Conservation (phyloP, 2,329 filamentous ascomycete species). For the Aspergillus clavatus region DNA sequence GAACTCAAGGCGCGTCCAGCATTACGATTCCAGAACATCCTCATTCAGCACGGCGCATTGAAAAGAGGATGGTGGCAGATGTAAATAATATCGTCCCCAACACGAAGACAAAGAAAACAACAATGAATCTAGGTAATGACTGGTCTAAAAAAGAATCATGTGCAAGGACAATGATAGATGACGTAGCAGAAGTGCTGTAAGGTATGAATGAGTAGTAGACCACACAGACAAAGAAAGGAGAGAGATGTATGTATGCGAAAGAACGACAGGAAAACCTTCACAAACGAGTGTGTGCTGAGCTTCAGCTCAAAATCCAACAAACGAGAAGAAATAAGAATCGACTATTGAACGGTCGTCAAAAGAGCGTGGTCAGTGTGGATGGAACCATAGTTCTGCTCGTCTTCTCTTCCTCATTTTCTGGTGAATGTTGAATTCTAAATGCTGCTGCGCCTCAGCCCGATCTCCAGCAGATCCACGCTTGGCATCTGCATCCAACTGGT, state of each 20-base stretch:
- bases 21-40: conserved; percentile 24
- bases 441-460: conserved; percentile 1
- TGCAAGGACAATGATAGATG: conserved; percentile 5
- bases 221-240: conserved; percentile 2
- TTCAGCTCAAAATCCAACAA: not conserved
- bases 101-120: too few relatives aligned
- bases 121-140: too few relatives aligned
- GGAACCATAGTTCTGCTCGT: too few relatives aligned
- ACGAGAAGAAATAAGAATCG: not conserved
- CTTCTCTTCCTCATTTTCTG: too few relatives aligned
- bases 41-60: conserved; percentile 1
- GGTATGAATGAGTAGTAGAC: conserved; percentile 6
- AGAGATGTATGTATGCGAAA: too few relatives aligned
- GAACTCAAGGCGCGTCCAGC: conserved; percentile 20
- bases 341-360: not conserved
- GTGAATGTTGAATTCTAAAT: too few relatives aligned
- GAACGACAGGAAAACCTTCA: too few relatives aligned
- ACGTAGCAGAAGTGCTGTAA: conserved; percentile 8
- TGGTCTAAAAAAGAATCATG: too few relatives aligned
- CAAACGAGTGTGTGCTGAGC: not conserved
- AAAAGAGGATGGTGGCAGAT: conserved; percentile 1
- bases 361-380: not conserved
- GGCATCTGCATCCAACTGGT: too few relatives aligned
- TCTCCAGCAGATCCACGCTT: not conserved
- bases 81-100: conserved; percentile 2